phyloP scores from a whole-genome alignment of 768 basidiomycete genomes.

The Amanita rimosa region DNA sequence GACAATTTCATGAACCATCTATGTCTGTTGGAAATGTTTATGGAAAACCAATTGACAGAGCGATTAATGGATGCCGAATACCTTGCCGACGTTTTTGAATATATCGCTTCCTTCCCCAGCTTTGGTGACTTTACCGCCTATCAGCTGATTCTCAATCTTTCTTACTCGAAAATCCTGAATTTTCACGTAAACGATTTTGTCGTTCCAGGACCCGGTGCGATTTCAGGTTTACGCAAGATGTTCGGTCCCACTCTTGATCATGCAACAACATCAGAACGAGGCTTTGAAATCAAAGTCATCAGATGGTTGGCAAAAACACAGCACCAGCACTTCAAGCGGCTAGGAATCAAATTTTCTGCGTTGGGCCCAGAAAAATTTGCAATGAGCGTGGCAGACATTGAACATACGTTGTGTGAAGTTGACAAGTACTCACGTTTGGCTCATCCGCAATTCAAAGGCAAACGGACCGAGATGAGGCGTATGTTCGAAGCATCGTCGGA shows the following conservation, averaged over 20 bases:
- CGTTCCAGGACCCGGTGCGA: constrained; percentile 54
- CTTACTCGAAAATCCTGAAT: constrained; percentile 45
- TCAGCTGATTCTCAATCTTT: constrained; percentile 52
- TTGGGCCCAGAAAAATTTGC: constrained; percentile 37
- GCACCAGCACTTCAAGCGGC: constrained; percentile 44
- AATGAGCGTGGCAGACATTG: constrained; percentile 60
- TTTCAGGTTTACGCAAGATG: constrained; percentile 56
- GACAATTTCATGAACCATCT: constrained; percentile 52
- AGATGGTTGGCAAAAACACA: constrained; percentile 55
- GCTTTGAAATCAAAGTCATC: constrained; percentile 47
- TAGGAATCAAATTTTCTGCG: constrained; percentile 41
- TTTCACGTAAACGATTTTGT: constrained; percentile 65
- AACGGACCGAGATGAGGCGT: constrained; percentile 26
- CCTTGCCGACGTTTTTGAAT: constrained; percentile 54
- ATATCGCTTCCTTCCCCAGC: constrained; percentile 46
- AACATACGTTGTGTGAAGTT: constrained; percentile 71
- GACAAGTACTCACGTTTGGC: constrained; percentile 64
- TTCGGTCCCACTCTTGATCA: constrained; percentile 35
- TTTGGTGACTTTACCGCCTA: constrained; percentile 69
- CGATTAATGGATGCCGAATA: constrained; percentile 39
- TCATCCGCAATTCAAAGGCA: constrained; percentile 35
- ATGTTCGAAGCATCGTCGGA: constrained; percentile 21
- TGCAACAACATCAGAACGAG: constrained; percentile 17
- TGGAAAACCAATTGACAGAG: constrained; percentile 42
- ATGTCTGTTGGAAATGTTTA: constrained; percentile 42